Evolutionary conservation across 2,329 filamentous ascomycete genomes (phyloP), one percentile per base, ranked within the genome.

Genomic region (Beauveria sp.): DNA sequence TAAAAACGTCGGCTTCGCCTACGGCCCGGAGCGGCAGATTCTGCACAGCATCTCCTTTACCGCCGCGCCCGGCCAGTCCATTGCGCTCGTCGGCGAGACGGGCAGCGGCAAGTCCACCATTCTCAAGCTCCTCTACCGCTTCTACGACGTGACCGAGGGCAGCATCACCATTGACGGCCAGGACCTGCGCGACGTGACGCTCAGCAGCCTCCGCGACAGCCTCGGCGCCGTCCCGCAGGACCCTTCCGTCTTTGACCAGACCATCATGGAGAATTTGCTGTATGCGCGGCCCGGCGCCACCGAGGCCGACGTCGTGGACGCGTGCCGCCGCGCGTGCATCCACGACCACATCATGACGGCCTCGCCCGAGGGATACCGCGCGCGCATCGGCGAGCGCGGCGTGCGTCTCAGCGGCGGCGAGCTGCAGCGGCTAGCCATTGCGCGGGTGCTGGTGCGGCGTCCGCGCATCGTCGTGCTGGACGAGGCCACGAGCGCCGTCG

Each of bases 181-280:
- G 65, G 82, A 86, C 63, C 77, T 89, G 28, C 79, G 83, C 24
- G 75, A 82, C 28, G 78, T 89, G 2, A 84, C 80, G 0, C 74
- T 87, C 16, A 75, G 78, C 60, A 85, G 80, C 51, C 73, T 89
- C 2, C 79, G 86, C 10, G 78, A 83, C 22, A 75, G 77, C 3
- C 78, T 89, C 28, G 86, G 85, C 22, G 78, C 87, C 14, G 86
- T 89, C 0, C 86, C 86, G 3, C 84, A 90, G 70, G 83, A 86
- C 63, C 81, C 86, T 0, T 75, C 80, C 0, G 74, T 89, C 9
- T 89, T 89, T 74, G 86, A 88, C 68, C 78, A 81, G 38, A 82
- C 83, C 1, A 80, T 89, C 47, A 78, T 85, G 68, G 81, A 87
- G 20, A 90, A 89, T 67, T 74, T 90, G 26, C 79, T 79, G 2